Conservation (phyloP, 2,329 filamentous ascomycete species). For the Monosporascus sp. region DNA sequence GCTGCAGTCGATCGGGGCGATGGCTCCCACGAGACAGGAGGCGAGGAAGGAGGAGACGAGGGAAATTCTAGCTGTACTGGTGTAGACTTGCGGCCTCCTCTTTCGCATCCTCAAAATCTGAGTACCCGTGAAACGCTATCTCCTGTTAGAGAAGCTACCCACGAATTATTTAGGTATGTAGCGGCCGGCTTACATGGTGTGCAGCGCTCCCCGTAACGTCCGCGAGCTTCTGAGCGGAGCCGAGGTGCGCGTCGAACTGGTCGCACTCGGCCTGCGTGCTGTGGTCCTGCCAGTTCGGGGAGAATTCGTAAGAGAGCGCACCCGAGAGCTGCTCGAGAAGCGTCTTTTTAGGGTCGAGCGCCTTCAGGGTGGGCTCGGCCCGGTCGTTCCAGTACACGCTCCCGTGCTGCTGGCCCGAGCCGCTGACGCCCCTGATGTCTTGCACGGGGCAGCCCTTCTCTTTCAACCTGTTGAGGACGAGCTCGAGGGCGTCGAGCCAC, state of each 20-base stretch:
- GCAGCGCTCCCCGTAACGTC: conserved; percentile 83
- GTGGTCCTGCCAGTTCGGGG: conserved; percentile 97
- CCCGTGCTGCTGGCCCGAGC: conserved; percentile 94
- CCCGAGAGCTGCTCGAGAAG: conserved; percentile 67
- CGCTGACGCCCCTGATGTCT: conserved; percentile 75
- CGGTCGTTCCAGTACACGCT: conserved; percentile 85
- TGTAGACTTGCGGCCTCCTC: conserved; percentile 76
- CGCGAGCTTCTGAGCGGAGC: conserved; percentile 63
- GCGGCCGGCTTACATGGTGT: conserved; percentile 68
- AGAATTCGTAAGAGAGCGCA: conserved; percentile 78
- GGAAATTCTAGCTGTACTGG: conserved; percentile 76
- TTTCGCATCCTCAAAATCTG: conserved; percentile 87
- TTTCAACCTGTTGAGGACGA: conserved; percentile 70
- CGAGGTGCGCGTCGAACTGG: conserved; percentile 71
- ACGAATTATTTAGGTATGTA: not conserved
- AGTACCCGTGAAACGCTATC: conserved; percentile 87
- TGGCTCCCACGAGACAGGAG: conserved; percentile 76
- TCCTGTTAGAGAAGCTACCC: conserved; percentile 2
- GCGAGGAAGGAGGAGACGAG: conserved; percentile 94
- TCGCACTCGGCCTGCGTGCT: conserved; percentile 92
- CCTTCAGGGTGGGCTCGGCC: conserved; percentile 59
- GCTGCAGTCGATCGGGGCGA: conserved; percentile 88
- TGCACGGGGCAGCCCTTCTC: conserved; percentile 66
- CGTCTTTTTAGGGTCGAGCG: conserved; percentile 53
- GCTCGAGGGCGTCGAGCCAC: conserved; percentile 90